A percentile compares a stretch with the other conserved stretches of the same genome.
phyloP scores from a whole-genome alignment of 2,329 filamentous ascomycete species.

The Cladophialophora yegresii region DNA sequence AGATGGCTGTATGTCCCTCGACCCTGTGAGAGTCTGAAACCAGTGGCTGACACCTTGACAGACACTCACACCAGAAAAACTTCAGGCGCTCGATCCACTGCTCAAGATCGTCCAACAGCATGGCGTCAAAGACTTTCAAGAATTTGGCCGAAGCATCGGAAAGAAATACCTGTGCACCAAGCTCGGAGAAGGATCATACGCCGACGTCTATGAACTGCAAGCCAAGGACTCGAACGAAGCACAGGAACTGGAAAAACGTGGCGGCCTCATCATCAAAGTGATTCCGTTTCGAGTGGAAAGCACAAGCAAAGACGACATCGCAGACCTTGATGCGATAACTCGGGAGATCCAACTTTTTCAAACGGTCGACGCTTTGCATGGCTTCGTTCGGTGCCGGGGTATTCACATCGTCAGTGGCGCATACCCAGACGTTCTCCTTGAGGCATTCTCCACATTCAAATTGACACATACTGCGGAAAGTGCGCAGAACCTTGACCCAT shows the following conservation, averaged over 20 bases:
- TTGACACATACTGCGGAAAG: slow-evolving; percentile 48
- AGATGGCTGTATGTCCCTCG: slow-evolving; percentile 27
- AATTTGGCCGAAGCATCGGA: slow-evolving; percentile 32
- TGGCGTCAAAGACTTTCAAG: slow-evolving; percentile 30
- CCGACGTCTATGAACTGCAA: slow-evolving; percentile 63
- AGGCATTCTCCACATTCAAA: slow-evolving; percentile 47
- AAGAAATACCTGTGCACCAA: slow-evolving; percentile 56
- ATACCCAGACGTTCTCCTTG: slow-evolving; percentile 55
- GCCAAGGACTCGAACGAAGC: slow-evolving; percentile 39
- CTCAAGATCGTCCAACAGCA: slow-evolving; percentile 28
- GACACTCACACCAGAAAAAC: slow-evolving; percentile 18
- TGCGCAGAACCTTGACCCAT: neutral
- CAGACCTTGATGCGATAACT: slow-evolving; percentile 51
- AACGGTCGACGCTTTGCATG: slow-evolving; percentile 60
- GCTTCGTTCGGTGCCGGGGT: slow-evolving; percentile 64
- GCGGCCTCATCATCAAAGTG: slow-evolving; percentile 52
- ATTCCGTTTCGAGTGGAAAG: slow-evolving; percentile 45
- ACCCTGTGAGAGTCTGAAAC: neutral
- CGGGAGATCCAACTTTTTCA: slow-evolving; percentile 57
- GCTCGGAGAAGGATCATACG: slow-evolving; percentile 67
- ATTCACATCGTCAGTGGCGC: slow-evolving; percentile 60
- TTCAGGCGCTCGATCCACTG: slow-evolving; percentile 22
- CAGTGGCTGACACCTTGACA: slow-evolving; percentile 1
- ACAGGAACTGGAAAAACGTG: slow-evolving; percentile 41
- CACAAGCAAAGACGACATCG: slow-evolving; percentile 20